Evolutionary conservation across 1,139 yeast species (phyloP).

Genomic region (Geotrichum reessii): DNA sequence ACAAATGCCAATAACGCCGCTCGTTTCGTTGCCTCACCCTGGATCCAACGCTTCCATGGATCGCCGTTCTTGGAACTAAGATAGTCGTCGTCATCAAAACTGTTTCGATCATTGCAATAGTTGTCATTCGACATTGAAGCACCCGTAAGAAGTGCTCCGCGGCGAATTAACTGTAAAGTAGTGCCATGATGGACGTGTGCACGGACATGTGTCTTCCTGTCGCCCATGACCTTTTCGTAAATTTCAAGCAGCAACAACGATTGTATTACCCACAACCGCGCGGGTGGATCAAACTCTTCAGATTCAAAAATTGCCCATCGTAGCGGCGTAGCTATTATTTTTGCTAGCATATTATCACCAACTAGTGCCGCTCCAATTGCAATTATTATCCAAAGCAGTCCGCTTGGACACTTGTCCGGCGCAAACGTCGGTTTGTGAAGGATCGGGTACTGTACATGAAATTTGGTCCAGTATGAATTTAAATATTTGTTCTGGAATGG

Average conservation of each 20-base stretch:
- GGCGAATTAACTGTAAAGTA: constrained; percentile 61
- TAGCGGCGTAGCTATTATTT: constrained; percentile 53
- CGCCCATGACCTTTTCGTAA: constrained; percentile 57
- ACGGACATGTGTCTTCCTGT: constrained; percentile 56
- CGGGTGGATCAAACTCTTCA: constrained; percentile 51
- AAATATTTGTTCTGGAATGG: constrained; percentile 25
- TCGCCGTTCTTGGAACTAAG: constrained; percentile 16
- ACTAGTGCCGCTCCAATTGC: constrained; percentile 48
- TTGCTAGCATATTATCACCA: constrained; percentile 39
- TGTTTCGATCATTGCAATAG: neutral
- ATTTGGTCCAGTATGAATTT: constrained; percentile 48
- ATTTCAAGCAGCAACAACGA: constrained; percentile 57
- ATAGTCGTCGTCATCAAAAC: neutral
- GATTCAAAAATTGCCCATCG: constrained; percentile 57
- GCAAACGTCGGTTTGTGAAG: constrained; percentile 61
- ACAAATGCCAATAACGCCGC: constrained; percentile 76
- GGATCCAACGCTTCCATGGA: constrained; percentile 62
- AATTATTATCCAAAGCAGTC: constrained; percentile 51
- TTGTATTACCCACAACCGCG: constrained; percentile 62
- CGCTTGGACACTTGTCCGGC: constrained; percentile 47
- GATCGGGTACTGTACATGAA: constrained; percentile 58
- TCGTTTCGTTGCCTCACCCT: constrained; percentile 70
- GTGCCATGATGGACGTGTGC: constrained; percentile 76
- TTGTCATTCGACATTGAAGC: constrained; percentile 9
- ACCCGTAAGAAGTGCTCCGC: constrained; percentile 51